Evolutionary conservation across 176 grass and related monocot genomes (phyloP), one percentile per base, ranked within the genome.

Genomic region (Elymus sibiricus): DNA sequence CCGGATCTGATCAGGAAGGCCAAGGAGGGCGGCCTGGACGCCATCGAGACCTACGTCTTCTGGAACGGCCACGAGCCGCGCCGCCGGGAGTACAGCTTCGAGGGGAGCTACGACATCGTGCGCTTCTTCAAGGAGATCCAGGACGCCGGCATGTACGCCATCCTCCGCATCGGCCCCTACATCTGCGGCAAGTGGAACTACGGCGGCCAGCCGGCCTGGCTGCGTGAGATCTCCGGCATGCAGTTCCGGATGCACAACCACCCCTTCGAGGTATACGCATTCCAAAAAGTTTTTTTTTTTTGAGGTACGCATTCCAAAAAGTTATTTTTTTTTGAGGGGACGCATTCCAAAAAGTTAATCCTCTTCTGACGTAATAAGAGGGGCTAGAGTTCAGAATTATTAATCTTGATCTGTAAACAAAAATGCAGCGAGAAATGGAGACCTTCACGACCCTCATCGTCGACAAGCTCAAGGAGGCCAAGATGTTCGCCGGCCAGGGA

Each of bases 111-210:
- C 24, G 83, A 98, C 64, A 82, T 98, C 29, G 53, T 90, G 24
- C 86, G 87, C 32, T 93, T 95, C 83, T 91, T 94, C 70, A 98
- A 89, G 77, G 83, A 90, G 55, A 74, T 95, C 6, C 83, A 93
- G 49, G 81, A 90, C 6, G 87, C 91, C 8, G 91, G 91, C 16
- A 74, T 94, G 58, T 90, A 92, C 21, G 95, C 87, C 28, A 84
- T 95, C 61, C 91, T 95, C 37, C 91, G 95, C 55, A 93, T 98
- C 1, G 95, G 95, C 1, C 95, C 95, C 2, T 98, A 92, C 63
- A 86, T 92, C 79, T 95, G 93, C 53, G 95, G 84, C 9, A 93
- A 98, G 79, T 98, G 95, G 95, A 93, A 88, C 64, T 93, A 93
- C 10, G 95, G 93, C 89, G 93, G 87, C 21, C 68, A 92, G 25